Base-by-base conservation (phyloP, 1,284 basidiomycete genomes). In the Apiotrichum laibachii region DNA sequence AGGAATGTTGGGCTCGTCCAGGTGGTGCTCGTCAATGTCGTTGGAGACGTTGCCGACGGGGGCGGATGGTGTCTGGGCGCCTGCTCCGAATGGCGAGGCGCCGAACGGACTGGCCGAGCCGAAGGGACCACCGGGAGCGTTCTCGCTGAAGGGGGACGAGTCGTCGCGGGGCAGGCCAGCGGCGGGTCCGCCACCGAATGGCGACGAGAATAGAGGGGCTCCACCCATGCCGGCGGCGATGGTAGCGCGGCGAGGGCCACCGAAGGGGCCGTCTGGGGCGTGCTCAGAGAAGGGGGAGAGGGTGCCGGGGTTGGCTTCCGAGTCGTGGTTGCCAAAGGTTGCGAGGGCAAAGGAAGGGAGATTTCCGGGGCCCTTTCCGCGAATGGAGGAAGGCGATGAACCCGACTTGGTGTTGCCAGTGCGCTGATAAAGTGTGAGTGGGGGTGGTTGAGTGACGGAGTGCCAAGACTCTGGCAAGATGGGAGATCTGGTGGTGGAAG, bases 361-460 rank as follows among this genome's bases (percentile, higher is more conserved):
- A 83, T 72, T 94, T 88, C 72, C 93, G 86, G 73, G 94, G 81
- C 60, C 90, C 55, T 54, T 54, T 33, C 47, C 44, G 12, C 57
- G 53, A 1, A 9, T n/a, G 5, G 55, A 47, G 15, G 52, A 50
- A 16, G 58, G 53, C 15, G 59, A 56, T 7, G 55, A n/a, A 13
- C 26, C 26, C 26, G 46, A 43, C 37, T 53, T 34, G 39, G 35
- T 18, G 1, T 55, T 45, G 18, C 47, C 50, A 18, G 56, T 50
- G 16, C 60, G 55, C 60, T 61, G 46, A 31, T 8, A 40, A 11
- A 5, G 15, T 31, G 46, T 50, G 11, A 54, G 54, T 56, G 19
- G n/a, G 22, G 10, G 50, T 26, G 12, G 7, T 10, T n/a, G 18
- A 35, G 3, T 8, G 42, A 13, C 19, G 7, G 11, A 21, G 42